Evolutionary conservation across 1,139 yeast species (phyloP).

Genomic region (Petasospora rhodanensis): DNA sequence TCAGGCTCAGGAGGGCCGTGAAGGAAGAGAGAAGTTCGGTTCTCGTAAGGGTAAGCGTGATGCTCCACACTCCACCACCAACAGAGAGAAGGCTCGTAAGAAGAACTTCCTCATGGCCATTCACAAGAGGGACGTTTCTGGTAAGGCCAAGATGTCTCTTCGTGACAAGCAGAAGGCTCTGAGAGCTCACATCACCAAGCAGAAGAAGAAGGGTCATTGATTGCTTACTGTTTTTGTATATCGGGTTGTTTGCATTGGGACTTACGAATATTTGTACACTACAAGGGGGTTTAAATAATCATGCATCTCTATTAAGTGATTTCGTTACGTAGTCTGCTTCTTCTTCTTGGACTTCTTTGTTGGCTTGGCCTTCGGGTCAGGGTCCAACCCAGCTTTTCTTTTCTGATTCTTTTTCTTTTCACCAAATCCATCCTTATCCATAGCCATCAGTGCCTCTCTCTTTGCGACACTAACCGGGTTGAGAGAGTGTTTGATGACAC

Average conservation of each 20-base stretch:
- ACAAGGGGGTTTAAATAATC: too few relatives aligned
- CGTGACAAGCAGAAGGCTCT: constrained; percentile 86
- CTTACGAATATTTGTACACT: too few relatives aligned
- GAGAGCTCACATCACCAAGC: constrained; percentile 81
- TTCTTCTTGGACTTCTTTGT: constrained; percentile 1
- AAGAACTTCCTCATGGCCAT: constrained; percentile 99
- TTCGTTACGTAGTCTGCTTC: constrained; percentile 1
- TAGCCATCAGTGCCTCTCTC: constrained; percentile 85
- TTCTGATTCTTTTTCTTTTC: constrained; percentile 58
- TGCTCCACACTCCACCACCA: constrained; percentile 81
- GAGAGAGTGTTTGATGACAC: constrained; percentile 66
- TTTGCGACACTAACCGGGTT: constrained; percentile 74
- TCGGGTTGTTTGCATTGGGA: not conserved
- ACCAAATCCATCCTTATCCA: constrained; percentile 89
- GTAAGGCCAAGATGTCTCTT: constrained; percentile 84
- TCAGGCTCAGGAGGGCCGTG: constrained; percentile 83
- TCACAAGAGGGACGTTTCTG: constrained; percentile 90
- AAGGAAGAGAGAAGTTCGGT: constrained; percentile 87
- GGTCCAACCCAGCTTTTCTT: constrained; percentile 34
- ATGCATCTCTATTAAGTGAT: constrained; percentile 1
- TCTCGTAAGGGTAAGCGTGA: constrained; percentile 83
- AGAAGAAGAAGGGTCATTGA: constrained; percentile 69
- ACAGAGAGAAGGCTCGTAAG: constrained; percentile 93
- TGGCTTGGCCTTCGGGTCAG: constrained; percentile 9
- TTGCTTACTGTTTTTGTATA: not conserved